A percentile compares a stretch with the other conserved stretches of the same genome.
Conservation (phyloP, 2,329 filamentous ascomycete genomes). For the Magnaporthiopsis incrustans region DNA sequence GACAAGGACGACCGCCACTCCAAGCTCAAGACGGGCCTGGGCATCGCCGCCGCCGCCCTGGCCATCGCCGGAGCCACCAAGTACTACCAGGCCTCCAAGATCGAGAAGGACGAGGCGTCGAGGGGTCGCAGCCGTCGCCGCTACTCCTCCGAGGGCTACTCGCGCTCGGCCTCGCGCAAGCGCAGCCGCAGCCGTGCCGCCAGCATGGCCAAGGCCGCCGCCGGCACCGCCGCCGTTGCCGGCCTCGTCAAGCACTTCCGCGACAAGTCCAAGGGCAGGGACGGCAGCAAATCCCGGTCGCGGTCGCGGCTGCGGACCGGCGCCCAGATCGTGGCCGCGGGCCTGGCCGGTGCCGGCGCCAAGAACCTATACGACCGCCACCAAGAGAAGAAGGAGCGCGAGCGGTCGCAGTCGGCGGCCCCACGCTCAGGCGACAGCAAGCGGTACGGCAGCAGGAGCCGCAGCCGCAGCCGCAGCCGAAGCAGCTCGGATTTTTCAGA, state of each 20-base stretch:
- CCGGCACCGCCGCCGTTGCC: slow-evolving; percentile 49
- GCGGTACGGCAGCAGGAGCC: slow-evolving; percentile 6
- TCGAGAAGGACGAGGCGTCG: slow-evolving; percentile 49
- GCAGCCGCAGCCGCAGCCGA: slow-evolving; percentile 18
- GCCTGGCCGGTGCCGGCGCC: slow-evolving; percentile 51
- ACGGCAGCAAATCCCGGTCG: slow-evolving; percentile 27
- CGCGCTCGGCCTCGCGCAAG: slow-evolving; percentile 35
- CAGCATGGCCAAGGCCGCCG: slow-evolving; percentile 48
- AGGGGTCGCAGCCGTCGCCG: slow-evolving; percentile 49
- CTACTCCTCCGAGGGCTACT: slow-evolving; percentile 24
- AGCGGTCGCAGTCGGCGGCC: slow-evolving; percentile 11
- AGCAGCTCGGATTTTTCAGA: slow-evolving; percentile 19
- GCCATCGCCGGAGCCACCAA: slow-evolving; percentile 59
- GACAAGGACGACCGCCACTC: slow-evolving; percentile 28
- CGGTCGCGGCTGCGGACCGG: slow-evolving; percentile 42
- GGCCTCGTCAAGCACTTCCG: slow-evolving; percentile 51
- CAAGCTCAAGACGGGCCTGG: slow-evolving; percentile 52
- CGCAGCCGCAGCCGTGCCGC: slow-evolving; percentile 35
- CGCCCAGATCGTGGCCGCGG: slow-evolving; percentile 53
- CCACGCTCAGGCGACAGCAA: not conserved
- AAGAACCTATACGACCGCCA: slow-evolving; percentile 54
- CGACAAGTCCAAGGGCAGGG: slow-evolving; percentile 41
- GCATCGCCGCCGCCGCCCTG: slow-evolving; percentile 54
- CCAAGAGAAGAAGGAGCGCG: slow-evolving; percentile 50
- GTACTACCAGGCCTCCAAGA: slow-evolving; percentile 52